A percentile compares a stretch with the other conserved stretches of the same genome.
phyloP scores from a whole-genome alignment of 495 filamentous ascomycete species.

The Penicillium paxilli region DNA sequence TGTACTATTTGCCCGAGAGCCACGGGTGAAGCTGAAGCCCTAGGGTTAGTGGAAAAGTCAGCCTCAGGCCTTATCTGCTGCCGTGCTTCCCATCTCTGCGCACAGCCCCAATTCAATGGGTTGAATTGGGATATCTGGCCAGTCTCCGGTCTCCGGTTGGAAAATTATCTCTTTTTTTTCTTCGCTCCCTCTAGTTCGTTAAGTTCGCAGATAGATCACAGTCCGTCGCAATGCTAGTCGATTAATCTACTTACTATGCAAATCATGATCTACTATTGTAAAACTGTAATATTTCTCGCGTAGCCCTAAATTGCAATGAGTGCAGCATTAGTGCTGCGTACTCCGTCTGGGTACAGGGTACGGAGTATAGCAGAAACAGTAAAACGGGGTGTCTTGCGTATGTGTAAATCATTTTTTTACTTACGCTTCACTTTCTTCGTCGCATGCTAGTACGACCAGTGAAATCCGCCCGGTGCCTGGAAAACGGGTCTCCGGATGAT shows the following conservation, averaged over 20 bases:
- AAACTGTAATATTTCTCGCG: not conserved
- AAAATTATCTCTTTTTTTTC: too few relatives aligned
- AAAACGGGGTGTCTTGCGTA: too few relatives aligned
- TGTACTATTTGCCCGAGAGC: too few relatives aligned
- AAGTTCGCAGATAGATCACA: not conserved
- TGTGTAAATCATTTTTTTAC: too few relatives aligned
- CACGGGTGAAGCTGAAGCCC: too few relatives aligned
- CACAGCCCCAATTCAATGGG: constrained; percentile 17
- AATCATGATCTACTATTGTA: not conserved
- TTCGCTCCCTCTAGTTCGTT: not conserved
- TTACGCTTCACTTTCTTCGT: too few relatives aligned
- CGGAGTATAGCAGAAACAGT: too few relatives aligned
- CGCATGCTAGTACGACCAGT: not conserved
- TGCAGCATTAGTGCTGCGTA: not conserved
- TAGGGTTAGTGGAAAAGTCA: too few relatives aligned
- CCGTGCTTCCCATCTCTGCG: constrained; percentile 5
- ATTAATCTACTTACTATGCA: not conserved
- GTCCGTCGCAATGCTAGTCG: not conserved
- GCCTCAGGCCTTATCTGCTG: too few relatives aligned
- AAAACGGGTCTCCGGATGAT: not conserved
- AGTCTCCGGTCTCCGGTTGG: too few relatives aligned
- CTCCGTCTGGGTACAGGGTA: not conserved
- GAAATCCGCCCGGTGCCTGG: not conserved
- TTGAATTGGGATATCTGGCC: not conserved
- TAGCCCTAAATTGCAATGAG: not conserved